These are phyloP conservation scores for Hypoxylon trugodes DNA, from an alignment of 495 filamentous ascomycete species.

Conservation along the genomic window DNA sequence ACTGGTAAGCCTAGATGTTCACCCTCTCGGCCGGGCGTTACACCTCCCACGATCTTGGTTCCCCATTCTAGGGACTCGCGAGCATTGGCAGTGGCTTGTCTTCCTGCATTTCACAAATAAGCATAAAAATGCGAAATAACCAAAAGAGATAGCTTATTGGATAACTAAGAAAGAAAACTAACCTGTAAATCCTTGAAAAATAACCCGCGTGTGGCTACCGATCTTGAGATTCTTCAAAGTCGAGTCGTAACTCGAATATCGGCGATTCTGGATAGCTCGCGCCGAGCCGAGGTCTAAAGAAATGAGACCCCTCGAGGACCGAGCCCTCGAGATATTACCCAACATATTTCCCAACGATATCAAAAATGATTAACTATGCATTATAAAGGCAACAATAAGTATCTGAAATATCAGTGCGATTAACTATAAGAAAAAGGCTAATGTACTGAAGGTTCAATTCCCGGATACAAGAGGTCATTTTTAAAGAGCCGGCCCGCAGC, in stretches of 20 bases:
- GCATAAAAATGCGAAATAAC: conserved; percentile 3
- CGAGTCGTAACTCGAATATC: conserved; percentile 54
- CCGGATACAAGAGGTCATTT: neutral
- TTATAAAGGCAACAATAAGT: neutral
- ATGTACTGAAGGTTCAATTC: no score
- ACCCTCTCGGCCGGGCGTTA: conserved; percentile 77
- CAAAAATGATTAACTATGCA: neutral
- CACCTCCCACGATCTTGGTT: conserved; percentile 87
- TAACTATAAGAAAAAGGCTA: no score
- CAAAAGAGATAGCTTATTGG: neutral
- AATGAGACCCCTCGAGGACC: neutral
- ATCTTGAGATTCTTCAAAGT: conserved; percentile 83
- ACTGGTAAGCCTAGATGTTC: conserved; percentile 85
- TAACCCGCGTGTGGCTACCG: conserved; percentile 77
- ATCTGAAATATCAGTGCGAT: neutral
- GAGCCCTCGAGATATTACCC: neutral
- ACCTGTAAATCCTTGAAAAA: conserved; percentile 93
- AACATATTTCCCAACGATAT: conserved; percentile 13
- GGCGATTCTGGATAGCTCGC: neutral
- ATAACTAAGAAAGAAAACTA: conserved; percentile 8
- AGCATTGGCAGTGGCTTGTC: conserved; percentile 79
- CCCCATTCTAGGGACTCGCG: conserved; percentile 85
- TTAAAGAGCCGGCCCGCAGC: conserved; percentile 4
- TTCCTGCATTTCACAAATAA: conserved; percentile 39
- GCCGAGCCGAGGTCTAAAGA: neutral